Evolutionary conservation across 1,284 basidiomycete species (phyloP).

Genomic region (Puccinia brachypodii): DNA sequence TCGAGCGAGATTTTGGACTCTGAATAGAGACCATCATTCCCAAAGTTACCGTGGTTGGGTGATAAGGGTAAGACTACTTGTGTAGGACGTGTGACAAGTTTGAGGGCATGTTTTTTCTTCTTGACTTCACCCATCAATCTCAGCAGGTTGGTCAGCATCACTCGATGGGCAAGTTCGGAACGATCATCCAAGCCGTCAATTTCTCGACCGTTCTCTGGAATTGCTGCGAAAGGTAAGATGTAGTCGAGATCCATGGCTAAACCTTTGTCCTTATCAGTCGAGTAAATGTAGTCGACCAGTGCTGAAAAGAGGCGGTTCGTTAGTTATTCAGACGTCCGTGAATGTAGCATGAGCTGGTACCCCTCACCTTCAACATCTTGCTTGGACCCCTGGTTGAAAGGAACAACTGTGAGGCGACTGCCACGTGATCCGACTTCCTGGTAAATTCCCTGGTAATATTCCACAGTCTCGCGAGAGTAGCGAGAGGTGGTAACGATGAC

Average conservation of each 20-base stretch:
- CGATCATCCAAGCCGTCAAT: conserved; percentile 96
- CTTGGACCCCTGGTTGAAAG: conserved; percentile 97
- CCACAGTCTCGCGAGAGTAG: conserved; percentile 87
- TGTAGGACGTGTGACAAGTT: conserved; percentile 94
- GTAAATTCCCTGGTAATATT: conserved; percentile 98
- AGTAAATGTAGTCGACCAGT: conserved; percentile 96
- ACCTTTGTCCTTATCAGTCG: conserved; percentile 62
- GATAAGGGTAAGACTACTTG: conserved; percentile 96
- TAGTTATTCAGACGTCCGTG: background rate
- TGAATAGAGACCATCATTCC: conserved; percentile 95
- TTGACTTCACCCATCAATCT: conserved; percentile 95
- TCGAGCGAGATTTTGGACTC: conserved; percentile 98
- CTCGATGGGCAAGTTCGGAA: conserved; percentile 95
- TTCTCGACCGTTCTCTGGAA: conserved; percentile 96
- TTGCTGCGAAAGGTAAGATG: conserved; percentile 94
- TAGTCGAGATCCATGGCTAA: conserved; percentile 95
- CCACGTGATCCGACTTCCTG: conserved; percentile 92
- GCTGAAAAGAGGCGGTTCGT: conserved; percentile 58
- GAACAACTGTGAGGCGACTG: conserved; percentile 92
- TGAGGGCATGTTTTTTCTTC: conserved; percentile 91
- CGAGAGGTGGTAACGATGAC: conserved; percentile 96
- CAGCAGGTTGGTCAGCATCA: conserved; percentile 85
- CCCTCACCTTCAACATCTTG: conserved; percentile 80
- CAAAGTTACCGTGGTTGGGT: conserved; percentile 96
- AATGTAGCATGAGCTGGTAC: background rate